Evolutionary conservation across 2,329 filamentous ascomycete genomes (phyloP).

Genomic region (Drechslera avenae): DNA sequence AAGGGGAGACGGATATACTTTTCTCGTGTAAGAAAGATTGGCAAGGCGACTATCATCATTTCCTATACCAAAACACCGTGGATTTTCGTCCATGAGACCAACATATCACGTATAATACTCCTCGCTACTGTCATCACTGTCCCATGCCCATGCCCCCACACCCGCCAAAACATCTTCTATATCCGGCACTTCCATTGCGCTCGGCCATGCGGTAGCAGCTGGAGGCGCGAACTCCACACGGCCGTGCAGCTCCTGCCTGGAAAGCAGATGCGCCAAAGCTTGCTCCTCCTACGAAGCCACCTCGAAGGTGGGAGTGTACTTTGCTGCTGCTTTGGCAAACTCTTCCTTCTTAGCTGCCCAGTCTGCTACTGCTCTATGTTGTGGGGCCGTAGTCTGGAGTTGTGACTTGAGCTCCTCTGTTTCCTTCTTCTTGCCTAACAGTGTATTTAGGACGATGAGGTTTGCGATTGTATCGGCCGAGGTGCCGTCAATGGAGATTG

Average conservation of each 20-base stretch:
- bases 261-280: background rate
- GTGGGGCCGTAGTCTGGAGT: slow-evolving; percentile 63
- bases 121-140: slow-evolving; percentile 1
- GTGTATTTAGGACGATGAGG: slow-evolving; percentile 75
- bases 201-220: background rate
- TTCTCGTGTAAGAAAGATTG: too few relatives aligned
- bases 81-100: background rate
- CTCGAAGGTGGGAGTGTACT: slow-evolving; percentile 84
- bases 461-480: slow-evolving; percentile 82
- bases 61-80: background rate
- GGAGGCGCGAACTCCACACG: background rate
- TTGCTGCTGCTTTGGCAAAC: slow-evolving; percentile 84
- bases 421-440: slow-evolving; percentile 70
- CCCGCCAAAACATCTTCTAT: background rate
- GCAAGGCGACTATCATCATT: too few relatives aligned
- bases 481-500: slow-evolving; percentile 72
- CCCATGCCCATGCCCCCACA: background rate
- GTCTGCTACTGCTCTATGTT: slow-evolving; percentile 75
- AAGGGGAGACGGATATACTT: too few relatives aligned
- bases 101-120: background rate
- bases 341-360: slow-evolving; percentile 82
- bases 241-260: background rate
- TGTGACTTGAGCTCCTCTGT: slow-evolving; percentile 60
- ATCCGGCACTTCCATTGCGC: background rate
- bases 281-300: slow-evolving; percentile 31